phyloP scores from a whole-genome alignment of 1,284 basidiomycete species.

The Sparassis latifolia region DNA sequence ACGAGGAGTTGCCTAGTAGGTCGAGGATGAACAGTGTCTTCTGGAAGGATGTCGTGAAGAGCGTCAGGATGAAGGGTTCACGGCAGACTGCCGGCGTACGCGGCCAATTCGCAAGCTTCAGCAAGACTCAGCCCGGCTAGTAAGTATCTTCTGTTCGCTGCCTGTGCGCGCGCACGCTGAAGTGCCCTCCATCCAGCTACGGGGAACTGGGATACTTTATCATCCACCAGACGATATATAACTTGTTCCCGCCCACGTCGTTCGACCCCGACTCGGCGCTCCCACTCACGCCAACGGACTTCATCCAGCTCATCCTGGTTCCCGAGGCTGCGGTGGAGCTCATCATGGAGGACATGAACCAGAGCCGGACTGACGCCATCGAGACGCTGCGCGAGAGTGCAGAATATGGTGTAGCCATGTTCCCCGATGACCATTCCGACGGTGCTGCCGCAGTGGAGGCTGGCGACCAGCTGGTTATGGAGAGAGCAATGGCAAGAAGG shows the following conservation, averaged over 20 bases:
- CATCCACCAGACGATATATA: slow-evolving; percentile 68
- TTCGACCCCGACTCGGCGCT: slow-evolving; percentile 45
- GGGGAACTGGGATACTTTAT: slow-evolving; percentile 74
- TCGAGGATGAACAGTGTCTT: slow-evolving; percentile 51
- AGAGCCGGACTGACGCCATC: slow-evolving; percentile 42
- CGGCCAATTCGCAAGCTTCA: slow-evolving; percentile 69
- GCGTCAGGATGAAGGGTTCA: slow-evolving; percentile 55
- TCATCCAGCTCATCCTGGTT: slow-evolving; percentile 65
- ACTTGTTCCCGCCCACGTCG: slow-evolving; percentile 59
- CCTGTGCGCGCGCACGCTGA: neutral
- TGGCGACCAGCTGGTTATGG: slow-evolving; percentile 49
- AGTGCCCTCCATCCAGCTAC: slow-evolving; percentile 41
- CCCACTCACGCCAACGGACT: slow-evolving; percentile 64
- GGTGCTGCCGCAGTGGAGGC: slow-evolving; percentile 23
- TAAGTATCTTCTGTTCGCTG: slow-evolving; percentile 34
- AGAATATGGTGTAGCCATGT: slow-evolving; percentile 74
- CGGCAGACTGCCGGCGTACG: slow-evolving; percentile 58
- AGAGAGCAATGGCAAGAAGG: slow-evolving; percentile 53
- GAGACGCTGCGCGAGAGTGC: slow-evolving; percentile 64
- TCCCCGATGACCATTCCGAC: slow-evolving; percentile 49
- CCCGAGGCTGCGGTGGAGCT: slow-evolving; percentile 70
- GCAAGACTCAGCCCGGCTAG: slow-evolving; percentile 79
- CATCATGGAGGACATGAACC: slow-evolving; percentile 59
- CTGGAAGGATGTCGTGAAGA: slow-evolving; percentile 58
- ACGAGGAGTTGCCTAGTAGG: slow-evolving; percentile 14